phyloP scores from a whole-genome alignment of 139 green algal genomes.

The Trebouxia sp. region DNA sequence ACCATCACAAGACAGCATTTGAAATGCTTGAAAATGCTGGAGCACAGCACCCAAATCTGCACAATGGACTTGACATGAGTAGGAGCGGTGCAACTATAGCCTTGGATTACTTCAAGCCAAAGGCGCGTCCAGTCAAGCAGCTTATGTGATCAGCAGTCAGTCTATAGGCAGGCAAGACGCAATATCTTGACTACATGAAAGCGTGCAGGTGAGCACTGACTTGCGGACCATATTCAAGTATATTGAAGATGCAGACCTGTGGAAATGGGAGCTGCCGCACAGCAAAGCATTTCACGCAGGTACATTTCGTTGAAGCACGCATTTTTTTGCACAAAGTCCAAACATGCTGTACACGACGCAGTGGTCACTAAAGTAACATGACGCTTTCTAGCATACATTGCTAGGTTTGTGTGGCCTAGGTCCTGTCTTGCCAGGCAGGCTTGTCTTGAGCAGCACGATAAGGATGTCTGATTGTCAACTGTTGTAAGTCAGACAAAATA shows the following conservation, averaged over 20 bases:
- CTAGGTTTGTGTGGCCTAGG: too few relatives aligned
- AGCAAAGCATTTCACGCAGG: conserved; percentile 58
- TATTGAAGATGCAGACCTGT: conserved; percentile 69
- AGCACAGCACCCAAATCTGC: conserved; percentile 37
- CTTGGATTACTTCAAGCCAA: conserved; percentile 57
- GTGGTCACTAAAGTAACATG: too few relatives aligned
- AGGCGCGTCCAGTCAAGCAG: too few relatives aligned
- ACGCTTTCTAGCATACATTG: too few relatives aligned
- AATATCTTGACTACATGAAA: too few relatives aligned
- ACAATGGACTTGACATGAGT: conserved; percentile 61
- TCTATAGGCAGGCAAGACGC: too few relatives aligned
- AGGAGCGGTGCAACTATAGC: conserved; percentile 62
- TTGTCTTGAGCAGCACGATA: not conserved
- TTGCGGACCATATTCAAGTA: conserved; percentile 45
- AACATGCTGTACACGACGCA: too few relatives aligned
- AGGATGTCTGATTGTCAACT: not conserved
- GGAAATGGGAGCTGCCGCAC: conserved; percentile 54
- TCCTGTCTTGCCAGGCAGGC: too few relatives aligned
- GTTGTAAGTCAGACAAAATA: too few relatives aligned
- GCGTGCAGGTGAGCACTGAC: conserved; percentile 28
- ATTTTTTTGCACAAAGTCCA: too few relatives aligned
- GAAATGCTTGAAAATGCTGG: conserved; percentile 40
- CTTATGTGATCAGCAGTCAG: too few relatives aligned
- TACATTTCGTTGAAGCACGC: too few relatives aligned
- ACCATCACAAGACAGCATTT: conserved; percentile 72